Percentiles rank a stretch among this genome's conserved stretches.
Conservation (phyloP, 768 basidiomycete genomes). For the Serpula lacrymans region DNA sequence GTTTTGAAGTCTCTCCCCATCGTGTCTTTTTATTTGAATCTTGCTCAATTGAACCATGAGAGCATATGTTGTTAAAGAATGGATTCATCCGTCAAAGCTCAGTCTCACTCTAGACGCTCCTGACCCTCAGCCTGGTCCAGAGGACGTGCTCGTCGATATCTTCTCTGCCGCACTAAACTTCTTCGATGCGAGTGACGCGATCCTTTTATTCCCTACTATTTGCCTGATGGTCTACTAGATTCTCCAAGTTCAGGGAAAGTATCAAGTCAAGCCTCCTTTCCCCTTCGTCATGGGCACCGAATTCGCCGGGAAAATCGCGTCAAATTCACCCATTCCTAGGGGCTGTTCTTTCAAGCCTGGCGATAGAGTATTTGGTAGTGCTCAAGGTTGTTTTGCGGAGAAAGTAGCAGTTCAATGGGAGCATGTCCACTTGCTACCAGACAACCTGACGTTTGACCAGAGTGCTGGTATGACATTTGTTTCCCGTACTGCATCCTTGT, state of each 20-base stretch:
- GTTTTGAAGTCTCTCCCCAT: too few species aligned
- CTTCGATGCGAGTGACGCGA: conserved; percentile 50
- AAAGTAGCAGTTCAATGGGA: conserved; percentile 55
- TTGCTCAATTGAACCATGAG: conserved; percentile 56
- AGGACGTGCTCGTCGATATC: conserved; percentile 71
- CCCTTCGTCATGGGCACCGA: conserved; percentile 87
- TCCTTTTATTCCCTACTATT: conserved; percentile 28
- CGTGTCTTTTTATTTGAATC: too few species aligned
- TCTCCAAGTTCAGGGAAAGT: conserved; percentile 85
- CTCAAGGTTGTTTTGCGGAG: conserved; percentile 80
- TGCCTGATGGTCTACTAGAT: conserved; percentile 43
- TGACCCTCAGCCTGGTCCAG: conserved; percentile 48
- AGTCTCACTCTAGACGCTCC: conserved; percentile 49
- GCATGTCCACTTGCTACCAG: conserved; percentile 63
- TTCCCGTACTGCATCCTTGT: neutral
- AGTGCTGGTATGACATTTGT: conserved; percentile 59
- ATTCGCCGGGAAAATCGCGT: conserved; percentile 76
- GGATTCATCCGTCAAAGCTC: conserved; percentile 67
- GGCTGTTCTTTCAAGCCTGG: conserved; percentile 79
- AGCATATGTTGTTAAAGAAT: conserved; percentile 70
- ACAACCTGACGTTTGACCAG: conserved; percentile 75
- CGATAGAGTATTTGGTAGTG: conserved; percentile 83
- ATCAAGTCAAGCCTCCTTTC: conserved; percentile 78
- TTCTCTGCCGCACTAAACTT: conserved; percentile 76
- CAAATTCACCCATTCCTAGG: conserved; percentile 69